Base-by-base conservation (phyloP, 108 stramenopile genomes). In the Cafeteria roenbergensis region DNA sequence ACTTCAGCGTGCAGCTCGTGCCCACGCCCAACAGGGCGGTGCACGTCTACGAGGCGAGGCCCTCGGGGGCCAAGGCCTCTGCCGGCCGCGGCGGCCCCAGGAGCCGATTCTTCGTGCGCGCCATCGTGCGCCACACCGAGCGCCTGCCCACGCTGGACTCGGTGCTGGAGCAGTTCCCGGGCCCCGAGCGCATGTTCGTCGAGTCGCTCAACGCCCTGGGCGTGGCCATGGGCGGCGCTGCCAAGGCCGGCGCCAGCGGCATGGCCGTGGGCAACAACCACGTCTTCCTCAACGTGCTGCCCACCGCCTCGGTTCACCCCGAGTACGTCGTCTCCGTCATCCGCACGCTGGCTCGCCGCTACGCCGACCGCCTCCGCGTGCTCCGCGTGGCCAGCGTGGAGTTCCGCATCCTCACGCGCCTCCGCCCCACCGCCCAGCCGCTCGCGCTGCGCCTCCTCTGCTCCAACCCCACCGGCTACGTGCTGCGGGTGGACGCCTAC, bases 381-480 rank as follows among this genome's bases (percentile, higher is more conserved):
- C 87, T 94, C 36, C 90, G 91, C 53, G 87, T 97, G 67, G 82
- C 84, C 36, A 88, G 89, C 69, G 83, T 95, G 24, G 96, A 97
- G 79, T 83, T 90, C 9, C 88, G 87, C 67, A 78, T 94, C 63
- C 85, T 89, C n/a, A 89, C 88, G 67, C 73, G 81, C 12, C 61
- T 91, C 36, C 75, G 77, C 8, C 64, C 65, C 36, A 90, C 82
- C 55, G 86, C 87, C 34, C 83, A 80, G 24, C 88, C 90, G 0
- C 84, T 93, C 59, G 83, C 92, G 30, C 68, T 97, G 6, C 89
- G 96, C 9, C 62, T 97, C 60, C 86, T 95, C 53, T 89, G 88
- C 26, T 89, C 90, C 58, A 97, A 95, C 73, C 94, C 94, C 9
- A 95, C 97, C 8, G 94, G 94, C 6, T 95, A 82, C 75, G 94